A percentile compares a stretch with the other conserved stretches of the same genome.
phyloP scores from a whole-genome alignment of 768 basidiomycete species.

The Kwoniella heveanensis region DNA sequence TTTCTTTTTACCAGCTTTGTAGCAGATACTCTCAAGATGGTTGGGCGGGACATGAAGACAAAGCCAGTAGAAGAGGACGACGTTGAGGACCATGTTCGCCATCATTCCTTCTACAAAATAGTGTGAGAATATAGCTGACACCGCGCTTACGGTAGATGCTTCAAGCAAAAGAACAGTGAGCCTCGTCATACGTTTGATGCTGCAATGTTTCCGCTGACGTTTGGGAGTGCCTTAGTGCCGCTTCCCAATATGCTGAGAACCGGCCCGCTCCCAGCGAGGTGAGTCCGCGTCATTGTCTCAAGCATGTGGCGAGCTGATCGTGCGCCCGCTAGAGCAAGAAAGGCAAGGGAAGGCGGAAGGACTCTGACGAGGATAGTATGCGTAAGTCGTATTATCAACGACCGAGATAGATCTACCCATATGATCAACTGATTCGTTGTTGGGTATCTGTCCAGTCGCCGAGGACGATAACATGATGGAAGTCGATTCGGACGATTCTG shows the following conservation, averaged over 20 bases:
- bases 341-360: constrained; percentile 30
- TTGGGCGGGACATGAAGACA: constrained; percentile 44
- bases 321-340: constrained; percentile 26
- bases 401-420: too few relatives aligned
- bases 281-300: background rate
- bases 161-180: constrained; percentile 50
- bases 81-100: constrained; percentile 56
- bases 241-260: constrained; percentile 33
- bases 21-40: constrained; percentile 52
- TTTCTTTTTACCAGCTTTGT: constrained; percentile 53
- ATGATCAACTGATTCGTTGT: too few relatives aligned
- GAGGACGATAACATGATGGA: constrained; percentile 62
- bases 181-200: too few relatives aligned
- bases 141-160: constrained; percentile 36
- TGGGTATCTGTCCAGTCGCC: constrained; percentile 66
- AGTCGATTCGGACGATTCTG: constrained; percentile 63
- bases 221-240: too few relatives aligned
- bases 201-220: too few relatives aligned
- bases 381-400: constrained; percentile 28
- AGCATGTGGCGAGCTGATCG: background rate
- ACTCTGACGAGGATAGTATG: constrained; percentile 54
- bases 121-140: too few relatives aligned
- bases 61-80: constrained; percentile 54
- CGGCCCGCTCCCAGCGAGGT: constrained; percentile 58
- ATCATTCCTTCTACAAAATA: too few relatives aligned